A percentile compares a stretch with the other conserved stretches of the same genome.
These are phyloP conservation scores for Penstemon davidsonii DNA, from an alignment of 257 asterid species.

Conservation along the genomic window DNA sequence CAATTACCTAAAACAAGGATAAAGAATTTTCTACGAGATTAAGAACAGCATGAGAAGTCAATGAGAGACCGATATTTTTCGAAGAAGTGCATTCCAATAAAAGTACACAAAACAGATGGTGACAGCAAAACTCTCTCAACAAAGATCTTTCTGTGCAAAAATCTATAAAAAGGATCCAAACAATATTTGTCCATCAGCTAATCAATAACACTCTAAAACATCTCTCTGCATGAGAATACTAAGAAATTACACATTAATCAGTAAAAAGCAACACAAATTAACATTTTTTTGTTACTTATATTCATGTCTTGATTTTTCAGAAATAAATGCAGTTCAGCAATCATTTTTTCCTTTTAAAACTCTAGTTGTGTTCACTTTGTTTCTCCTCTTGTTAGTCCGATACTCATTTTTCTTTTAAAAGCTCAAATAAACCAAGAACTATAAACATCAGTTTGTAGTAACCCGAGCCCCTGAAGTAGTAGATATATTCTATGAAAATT, in stretches of 20 bases:
- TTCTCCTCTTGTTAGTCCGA: constrained; percentile 3
- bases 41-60: not conserved
- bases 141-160: not conserved
- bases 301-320: constrained; percentile 15
- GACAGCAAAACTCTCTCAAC: not conserved
- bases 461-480: not conserved
- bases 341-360: constrained; percentile 3
- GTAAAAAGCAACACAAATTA: not conserved
- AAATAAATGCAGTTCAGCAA: constrained; percentile 2
- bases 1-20: not conserved
- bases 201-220: not conserved
- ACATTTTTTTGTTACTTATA: not conserved
- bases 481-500: not conserved
- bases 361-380: not conserved
- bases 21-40: not conserved
- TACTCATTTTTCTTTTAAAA: not conserved
- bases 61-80: not conserved
- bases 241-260: not conserved
- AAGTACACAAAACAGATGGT: not conserved
- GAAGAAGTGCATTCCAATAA: not conserved
- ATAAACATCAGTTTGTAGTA: constrained; percentile 8
- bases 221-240: not conserved
- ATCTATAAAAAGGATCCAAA: not conserved
- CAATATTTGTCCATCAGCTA: not conserved
- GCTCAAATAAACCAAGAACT: not conserved